phyloP scores from a whole-genome alignment of 2,329 filamentous ascomycete species.

The Cordyceps fumosorosea region DNA sequence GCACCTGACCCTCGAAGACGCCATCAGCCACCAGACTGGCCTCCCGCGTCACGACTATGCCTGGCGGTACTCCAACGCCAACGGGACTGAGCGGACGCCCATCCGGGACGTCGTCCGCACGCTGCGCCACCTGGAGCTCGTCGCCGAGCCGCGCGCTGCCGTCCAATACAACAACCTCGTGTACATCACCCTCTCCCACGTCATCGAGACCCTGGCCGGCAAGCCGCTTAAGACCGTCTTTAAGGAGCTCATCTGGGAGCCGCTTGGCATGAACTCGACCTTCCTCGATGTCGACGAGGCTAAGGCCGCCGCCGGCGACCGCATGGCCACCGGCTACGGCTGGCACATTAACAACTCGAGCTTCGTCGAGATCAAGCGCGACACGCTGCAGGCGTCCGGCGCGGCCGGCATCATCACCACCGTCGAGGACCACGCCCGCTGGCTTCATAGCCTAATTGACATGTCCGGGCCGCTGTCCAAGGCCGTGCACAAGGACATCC shows the following conservation, averaged over 20 bases:
- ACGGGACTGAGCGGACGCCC: slow-evolving; percentile 18
- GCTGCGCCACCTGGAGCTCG: slow-evolving; percentile 35
- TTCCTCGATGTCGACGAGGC: slow-evolving; percentile 19
- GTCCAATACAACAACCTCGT: slow-evolving; percentile 42
- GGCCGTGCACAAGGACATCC: not conserved
- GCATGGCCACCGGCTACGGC: not conserved
- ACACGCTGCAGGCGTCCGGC: not conserved
- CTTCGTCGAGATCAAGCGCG: not conserved
- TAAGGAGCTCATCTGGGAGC: slow-evolving; percentile 29
- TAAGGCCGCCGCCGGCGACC: not conserved
- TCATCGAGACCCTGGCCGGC: slow-evolving; percentile 31
- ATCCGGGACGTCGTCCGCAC: slow-evolving; percentile 26
- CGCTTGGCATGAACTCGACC: slow-evolving; percentile 36
- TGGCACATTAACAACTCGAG: not conserved
- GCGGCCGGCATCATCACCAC: slow-evolving; percentile 7
- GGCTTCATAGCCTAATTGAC: not conserved
- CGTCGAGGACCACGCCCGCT: slow-evolving; percentile 2
- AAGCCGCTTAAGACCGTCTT: slow-evolving; percentile 30
- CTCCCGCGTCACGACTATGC: slow-evolving; percentile 35
- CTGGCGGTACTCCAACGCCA: slow-evolving; percentile 1
- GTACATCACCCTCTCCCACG: slow-evolving; percentile 33
- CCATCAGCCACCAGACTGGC: slow-evolving; percentile 41
- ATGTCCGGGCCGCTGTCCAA: not conserved
- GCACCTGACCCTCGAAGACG: slow-evolving; percentile 42
- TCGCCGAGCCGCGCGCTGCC: slow-evolving; percentile 30